Percentiles rank a stretch among this genome's conserved stretches.
phyloP scores from a whole-genome alignment of 768 basidiomycete species.

The Calocera viscosa region DNA sequence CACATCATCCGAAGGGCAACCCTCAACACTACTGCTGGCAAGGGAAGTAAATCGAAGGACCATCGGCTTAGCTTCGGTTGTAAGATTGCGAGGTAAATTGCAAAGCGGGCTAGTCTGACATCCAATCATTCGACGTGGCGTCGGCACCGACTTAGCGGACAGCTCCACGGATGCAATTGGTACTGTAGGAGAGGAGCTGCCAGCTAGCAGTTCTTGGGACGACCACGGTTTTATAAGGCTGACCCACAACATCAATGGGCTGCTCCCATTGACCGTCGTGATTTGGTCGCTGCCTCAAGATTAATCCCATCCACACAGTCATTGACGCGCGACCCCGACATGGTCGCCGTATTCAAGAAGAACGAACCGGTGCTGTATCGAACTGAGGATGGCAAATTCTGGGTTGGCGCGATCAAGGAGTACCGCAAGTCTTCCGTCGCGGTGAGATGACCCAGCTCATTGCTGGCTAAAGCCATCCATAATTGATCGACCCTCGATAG shows the following conservation, averaged over 20 bases:
- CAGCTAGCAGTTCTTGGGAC: background rate
- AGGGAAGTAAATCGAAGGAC: too few species aligned
- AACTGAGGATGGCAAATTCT: background rate
- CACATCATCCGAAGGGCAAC: too few species aligned
- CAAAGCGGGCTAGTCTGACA: too few species aligned
- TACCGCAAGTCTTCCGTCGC: background rate
- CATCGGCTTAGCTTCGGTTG: too few species aligned
- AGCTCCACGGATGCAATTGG: too few species aligned
- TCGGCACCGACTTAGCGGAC: too few species aligned
- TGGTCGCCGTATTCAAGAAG: background rate
- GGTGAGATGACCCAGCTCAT: background rate
- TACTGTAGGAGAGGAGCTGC: too few species aligned
- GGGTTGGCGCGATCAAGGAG: background rate
- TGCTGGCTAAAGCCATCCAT: background rate
- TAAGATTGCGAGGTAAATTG: too few species aligned
- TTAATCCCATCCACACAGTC: background rate
- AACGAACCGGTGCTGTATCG: background rate
- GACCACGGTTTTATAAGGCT: background rate
- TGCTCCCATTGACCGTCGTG: background rate
- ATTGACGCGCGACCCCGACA: background rate
- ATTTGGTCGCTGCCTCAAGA: background rate
- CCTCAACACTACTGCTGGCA: too few species aligned
- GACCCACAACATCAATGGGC: background rate
- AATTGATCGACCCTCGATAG: background rate
- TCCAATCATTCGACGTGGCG: too few species aligned